Evolutionary conservation across 2,329 filamentous ascomycete species (phyloP), one percentile per base, ranked within the genome.

Genomic region (Venturia oleaginea): DNA sequence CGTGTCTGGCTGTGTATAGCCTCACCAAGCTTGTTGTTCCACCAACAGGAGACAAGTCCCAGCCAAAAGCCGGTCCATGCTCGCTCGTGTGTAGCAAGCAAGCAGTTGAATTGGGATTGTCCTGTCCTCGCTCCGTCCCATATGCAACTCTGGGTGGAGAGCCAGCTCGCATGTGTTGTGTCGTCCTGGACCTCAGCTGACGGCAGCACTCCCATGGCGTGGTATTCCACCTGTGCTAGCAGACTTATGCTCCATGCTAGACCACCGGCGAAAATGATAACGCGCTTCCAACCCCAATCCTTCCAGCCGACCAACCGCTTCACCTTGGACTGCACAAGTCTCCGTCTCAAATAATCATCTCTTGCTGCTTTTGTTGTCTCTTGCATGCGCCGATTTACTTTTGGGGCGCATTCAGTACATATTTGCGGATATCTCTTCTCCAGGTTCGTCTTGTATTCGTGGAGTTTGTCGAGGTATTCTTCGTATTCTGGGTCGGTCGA

Each of bases 361-460:
- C 91, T 90, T 34, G 92, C 92, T 38, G 86, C 88, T 72, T 96
- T 96, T 10, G 85, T 87, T 0, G 90, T 86, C 68, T 85, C 80
- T 27, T 84, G 81, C 62, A 97, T 86, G 66, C 86, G 83, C 42
- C 83, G 78, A 67, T 88, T 84, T 27, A 93, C 92, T 66, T 80
- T 84, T 6, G 87, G 88, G 67, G 90, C 88, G 75, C 94, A 99
- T 57, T 85, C 80, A 67, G 83, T 83, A 77, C 94, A 99, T 65
- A 96, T 88, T 72, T 94, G 91, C 0, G 94, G 94, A 72, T 97
- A 97, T 61, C 89, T 84, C 70, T 85, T 81, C 77, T 97, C 92
- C 22, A 97, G 80, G 62, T 86, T 82, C 67, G 80, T 82, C 67
- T 87, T 86, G 73, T 89, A 96, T 42, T 81, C 80, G 68, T 86